A percentile compares a stretch with the other conserved stretches of the same genome.
Conservation (phyloP, 2,329 filamentous ascomycete species). For the Xylariaceae sp. region DNA sequence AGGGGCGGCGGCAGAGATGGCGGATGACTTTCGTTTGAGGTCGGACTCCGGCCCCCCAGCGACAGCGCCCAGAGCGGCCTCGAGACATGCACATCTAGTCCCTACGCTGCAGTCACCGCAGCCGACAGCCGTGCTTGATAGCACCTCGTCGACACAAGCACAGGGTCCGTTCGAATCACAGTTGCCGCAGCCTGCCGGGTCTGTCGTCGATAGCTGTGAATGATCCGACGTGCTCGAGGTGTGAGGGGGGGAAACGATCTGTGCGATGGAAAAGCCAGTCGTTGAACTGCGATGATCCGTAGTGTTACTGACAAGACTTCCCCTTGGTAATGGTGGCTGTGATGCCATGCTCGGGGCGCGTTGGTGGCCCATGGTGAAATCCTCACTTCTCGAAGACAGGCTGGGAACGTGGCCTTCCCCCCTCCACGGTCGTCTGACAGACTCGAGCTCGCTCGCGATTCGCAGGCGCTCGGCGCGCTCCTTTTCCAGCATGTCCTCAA, state of each 20-base stretch:
- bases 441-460: conserved; percentile 20
- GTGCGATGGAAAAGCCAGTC: conserved; percentile 46
- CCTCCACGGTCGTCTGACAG: conserved; percentile 18
- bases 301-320: conserved; percentile 18
- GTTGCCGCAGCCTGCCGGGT: conserved; percentile 43
- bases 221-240: conserved; percentile 18
- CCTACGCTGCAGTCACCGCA: conserved; percentile 60
- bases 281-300: conserved; percentile 23
- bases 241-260: conserved; percentile 50
- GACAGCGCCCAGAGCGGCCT: conserved; percentile 32
- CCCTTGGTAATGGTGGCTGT: conserved; percentile 20
- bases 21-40: conserved; percentile 42
- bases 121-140: conserved; percentile 46
- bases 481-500: conserved; percentile 57
- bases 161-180: conserved; percentile 47
- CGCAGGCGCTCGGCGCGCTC: conserved; percentile 43
- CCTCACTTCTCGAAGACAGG: conserved; percentile 19
- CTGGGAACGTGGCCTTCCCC: conserved; percentile 15
- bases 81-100: conserved; percentile 55
- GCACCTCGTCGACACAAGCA: conserved; percentile 51
- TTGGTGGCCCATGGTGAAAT: conserved; percentile 17
- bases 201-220: conserved; percentile 25
- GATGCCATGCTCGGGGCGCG: conserved; percentile 14
- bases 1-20: conserved; percentile 33
- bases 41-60: conserved; percentile 26